A percentile compares a stretch with the other conserved stretches of the same genome.
Conservation (phyloP, 495 filamentous ascomycete species). For the Penicillium herquei region DNA sequence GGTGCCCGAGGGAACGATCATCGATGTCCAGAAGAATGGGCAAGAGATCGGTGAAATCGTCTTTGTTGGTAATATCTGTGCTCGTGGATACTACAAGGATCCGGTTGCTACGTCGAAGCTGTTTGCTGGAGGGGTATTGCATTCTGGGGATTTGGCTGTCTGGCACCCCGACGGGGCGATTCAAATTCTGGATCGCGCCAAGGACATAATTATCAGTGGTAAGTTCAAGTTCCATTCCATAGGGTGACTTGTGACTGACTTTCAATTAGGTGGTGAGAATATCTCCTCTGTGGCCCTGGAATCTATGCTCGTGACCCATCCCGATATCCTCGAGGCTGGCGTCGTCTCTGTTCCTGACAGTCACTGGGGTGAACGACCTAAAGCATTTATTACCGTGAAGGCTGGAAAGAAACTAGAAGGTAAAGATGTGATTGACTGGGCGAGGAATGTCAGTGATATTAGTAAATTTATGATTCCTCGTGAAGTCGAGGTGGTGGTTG, state of each 20-base stretch:
- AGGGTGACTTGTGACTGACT: slow-evolving; percentile 5
- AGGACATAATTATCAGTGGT: slow-evolving; percentile 99
- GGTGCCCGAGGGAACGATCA: slow-evolving; percentile 60
- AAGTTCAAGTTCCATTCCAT: slow-evolving; percentile 23
- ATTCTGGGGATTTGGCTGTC: slow-evolving; percentile 90
- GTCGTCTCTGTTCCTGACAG: slow-evolving; percentile 86
- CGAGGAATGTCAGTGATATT: slow-evolving; percentile 71
- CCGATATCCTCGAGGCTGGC: slow-evolving; percentile 84
- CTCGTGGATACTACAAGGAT: slow-evolving; percentile 90
- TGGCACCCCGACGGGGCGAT: slow-evolving; percentile 86
- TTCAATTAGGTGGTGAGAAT: slow-evolving; percentile 78
- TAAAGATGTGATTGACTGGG: slow-evolving; percentile 81
- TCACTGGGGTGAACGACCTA: slow-evolving; percentile 93
- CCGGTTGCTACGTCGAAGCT: slow-evolving; percentile 80
- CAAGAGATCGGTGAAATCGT: slow-evolving; percentile 93
- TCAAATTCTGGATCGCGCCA: slow-evolving; percentile 90
- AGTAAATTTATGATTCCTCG: slow-evolving; percentile 94
- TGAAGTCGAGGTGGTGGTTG: slow-evolving; percentile 83
- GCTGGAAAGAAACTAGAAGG: slow-evolving; percentile 57
- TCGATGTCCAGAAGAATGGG: slow-evolving; percentile 78
- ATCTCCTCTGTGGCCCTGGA: slow-evolving; percentile 93
- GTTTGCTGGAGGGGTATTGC: slow-evolving; percentile 82
- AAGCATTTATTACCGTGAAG: slow-evolving; percentile 86
- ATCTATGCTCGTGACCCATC: slow-evolving; percentile 86
- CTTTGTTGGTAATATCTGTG: slow-evolving; percentile 88